Base-by-base conservation (phyloP, 257 asterid species). In the Plantago ovata region DNA sequence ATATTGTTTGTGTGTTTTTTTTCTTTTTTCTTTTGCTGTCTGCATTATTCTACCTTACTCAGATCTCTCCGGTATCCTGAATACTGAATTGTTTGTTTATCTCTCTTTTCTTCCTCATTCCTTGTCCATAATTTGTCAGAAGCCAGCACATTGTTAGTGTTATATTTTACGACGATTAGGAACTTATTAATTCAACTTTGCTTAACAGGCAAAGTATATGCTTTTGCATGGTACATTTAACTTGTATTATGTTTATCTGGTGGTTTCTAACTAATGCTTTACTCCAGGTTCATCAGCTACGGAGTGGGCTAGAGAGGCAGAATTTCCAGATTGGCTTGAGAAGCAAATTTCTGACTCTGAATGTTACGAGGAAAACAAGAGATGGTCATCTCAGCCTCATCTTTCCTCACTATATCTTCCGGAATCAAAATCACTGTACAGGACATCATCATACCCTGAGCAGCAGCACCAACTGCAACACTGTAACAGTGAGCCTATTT, bases 321-420 rank as follows among this genome's bases (percentile, higher is more conserved):
- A 90, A 60, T 69, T 56, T 72, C 75, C 89, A 24, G 90, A 84
- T 61, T 87, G 87, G 93, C 64, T 69, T 16, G 98, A 82, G 28
- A 79, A 70, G 56, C 91, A 82, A 66, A 71, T 70, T 63, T 89
- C 91, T 13, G 94, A 89, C 63, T 67, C 81, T 2, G 95, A 89
- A 72, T 79, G 83, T 72, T 73, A 72, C 38, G 84, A 75, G 65
- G 97, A 86, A 62, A 80, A 52, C 49, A 84, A 75, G 75, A 80
- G 89, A 71, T 89, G 95, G 97, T 84, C 98, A 57, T 84, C 96
- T 11, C 95, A 83, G 66, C 84, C 95, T 53, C 94, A 77, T 77
- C 71, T 75, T 51, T 70, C 96, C 65, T 54, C 84, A 40, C 11
- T 75, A 42, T 78, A 66, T 62, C 79, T 69, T 63, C 64, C 67